Conservation (phyloP, 2,329 filamentous ascomycete genomes). For the Paramyrothecium roridum region DNA sequence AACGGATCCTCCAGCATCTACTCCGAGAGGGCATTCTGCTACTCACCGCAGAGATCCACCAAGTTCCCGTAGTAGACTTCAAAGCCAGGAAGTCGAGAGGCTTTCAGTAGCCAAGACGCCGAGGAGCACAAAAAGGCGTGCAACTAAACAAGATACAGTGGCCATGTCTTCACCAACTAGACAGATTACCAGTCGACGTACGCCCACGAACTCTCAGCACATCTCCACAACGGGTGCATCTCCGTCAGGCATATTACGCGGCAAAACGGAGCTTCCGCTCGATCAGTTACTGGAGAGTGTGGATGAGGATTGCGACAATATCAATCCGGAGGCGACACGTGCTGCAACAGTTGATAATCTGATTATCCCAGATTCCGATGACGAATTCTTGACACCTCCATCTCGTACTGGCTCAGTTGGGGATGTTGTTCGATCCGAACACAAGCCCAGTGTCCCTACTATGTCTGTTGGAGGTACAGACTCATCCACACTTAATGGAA, state of each 20-base stretch:
- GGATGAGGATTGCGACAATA: too few relatives aligned
- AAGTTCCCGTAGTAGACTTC: constrained; percentile 11
- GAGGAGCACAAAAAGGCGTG: constrained; percentile 5
- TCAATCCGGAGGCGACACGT: not conserved
- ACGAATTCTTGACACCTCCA: constrained; percentile 43
- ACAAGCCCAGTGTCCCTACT: not conserved
- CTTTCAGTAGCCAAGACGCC: constrained; percentile 4
- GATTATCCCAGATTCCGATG: constrained; percentile 55
- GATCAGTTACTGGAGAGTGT: too few relatives aligned
- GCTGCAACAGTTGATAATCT: constrained; percentile 23
- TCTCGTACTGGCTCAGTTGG: constrained; percentile 16
- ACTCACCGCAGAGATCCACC: constrained; percentile 14
- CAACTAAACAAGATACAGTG: not conserved
- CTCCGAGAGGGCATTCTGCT: constrained; percentile 22
- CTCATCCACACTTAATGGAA: not conserved
- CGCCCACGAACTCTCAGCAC: not conserved
- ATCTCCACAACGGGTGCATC: constrained; percentile 11
- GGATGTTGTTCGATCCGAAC: not conserved
- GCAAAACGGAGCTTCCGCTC: not conserved
- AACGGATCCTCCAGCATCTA: constrained; percentile 32
- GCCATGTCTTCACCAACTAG: constrained; percentile 6
- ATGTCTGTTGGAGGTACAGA: not conserved
- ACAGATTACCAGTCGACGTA: constrained; percentile 2
- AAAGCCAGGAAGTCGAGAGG: constrained; percentile 12
- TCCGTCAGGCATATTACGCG: constrained; percentile 1